Conservation (phyloP, 2,329 filamentous ascomycete species). For the Hysterium pulicare region DNA sequence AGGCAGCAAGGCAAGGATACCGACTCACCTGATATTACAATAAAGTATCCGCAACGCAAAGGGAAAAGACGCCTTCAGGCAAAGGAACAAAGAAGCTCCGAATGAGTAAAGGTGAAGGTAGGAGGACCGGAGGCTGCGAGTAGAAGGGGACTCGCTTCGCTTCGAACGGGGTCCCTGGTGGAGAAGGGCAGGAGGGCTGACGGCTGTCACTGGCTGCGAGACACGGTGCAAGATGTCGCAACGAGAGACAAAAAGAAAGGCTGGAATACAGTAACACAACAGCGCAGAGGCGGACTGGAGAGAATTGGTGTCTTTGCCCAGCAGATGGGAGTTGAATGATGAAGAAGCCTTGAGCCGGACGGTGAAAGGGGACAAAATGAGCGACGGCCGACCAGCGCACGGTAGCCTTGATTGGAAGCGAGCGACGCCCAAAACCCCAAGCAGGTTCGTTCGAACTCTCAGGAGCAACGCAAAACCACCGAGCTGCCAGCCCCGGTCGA, state of each 20-base stretch:
- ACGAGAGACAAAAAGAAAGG: slow-evolving; percentile 12
- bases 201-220: slow-evolving; percentile 10
- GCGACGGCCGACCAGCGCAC: neutral
- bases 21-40: slow-evolving; percentile 24
- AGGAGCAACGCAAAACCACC: neutral
- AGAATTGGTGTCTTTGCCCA: neutral
- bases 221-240: slow-evolving; percentile 17
- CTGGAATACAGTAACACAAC: slow-evolving; percentile 10
- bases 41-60: slow-evolving; percentile 4
- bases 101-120: slow-evolving; percentile 29
- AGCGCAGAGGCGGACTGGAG: neutral
- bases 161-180: slow-evolving; percentile 19
- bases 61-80: slow-evolving; percentile 13
- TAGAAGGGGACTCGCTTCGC: slow-evolving; percentile 27
- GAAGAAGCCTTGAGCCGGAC: slow-evolving; percentile 1
- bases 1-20: slow-evolving; percentile 8
- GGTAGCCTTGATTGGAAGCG: neutral
- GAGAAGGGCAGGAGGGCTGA: slow-evolving; percentile 12
- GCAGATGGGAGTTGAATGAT: neutral
- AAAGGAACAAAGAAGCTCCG: slow-evolving; percentile 7
- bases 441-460: neutral
- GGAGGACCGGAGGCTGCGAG: slow-evolving; percentile 17
- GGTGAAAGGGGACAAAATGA: slow-evolving; percentile 2
- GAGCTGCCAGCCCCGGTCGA: neutral
- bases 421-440: neutral